Percentiles rank a stretch among this genome's conserved stretches.
Evolutionary conservation across 2,329 filamentous ascomycete genomes (phyloP).

Genomic region (Bimuria novae-zelandiae): DNA sequence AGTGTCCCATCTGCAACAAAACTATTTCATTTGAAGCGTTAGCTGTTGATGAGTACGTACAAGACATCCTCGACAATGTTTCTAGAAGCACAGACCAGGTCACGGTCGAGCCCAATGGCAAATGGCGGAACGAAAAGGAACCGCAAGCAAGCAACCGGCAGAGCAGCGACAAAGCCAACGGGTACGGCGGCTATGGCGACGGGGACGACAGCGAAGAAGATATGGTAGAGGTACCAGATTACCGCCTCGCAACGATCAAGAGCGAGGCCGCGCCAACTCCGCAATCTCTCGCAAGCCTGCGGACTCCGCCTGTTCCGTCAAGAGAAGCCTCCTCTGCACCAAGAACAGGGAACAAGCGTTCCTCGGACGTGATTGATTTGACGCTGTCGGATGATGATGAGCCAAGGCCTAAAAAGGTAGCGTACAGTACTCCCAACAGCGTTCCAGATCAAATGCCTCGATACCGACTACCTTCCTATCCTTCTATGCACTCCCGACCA

Average conservation of each 20-base stretch:
- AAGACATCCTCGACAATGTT: constrained; percentile 81
- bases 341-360: constrained; percentile 49
- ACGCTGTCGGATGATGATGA: constrained; percentile 56
- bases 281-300: constrained; percentile 34
- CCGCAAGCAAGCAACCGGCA: constrained; percentile 43
- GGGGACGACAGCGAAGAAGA: constrained; percentile 53
- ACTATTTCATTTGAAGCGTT: constrained; percentile 77
- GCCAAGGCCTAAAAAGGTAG: constrained; percentile 46
- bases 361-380: constrained; percentile 55
- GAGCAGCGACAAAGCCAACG: constrained; percentile 37
- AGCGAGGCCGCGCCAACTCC: constrained; percentile 44
- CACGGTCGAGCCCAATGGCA: constrained; percentile 83
- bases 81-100: constrained; percentile 76
- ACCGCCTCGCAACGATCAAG: constrained; percentile 48
- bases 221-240: constrained; percentile 51
- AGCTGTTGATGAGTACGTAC: constrained; percentile 90
- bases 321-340: constrained; percentile 46
- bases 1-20: constrained; percentile 93
- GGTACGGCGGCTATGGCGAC: constrained; percentile 42
- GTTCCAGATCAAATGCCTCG: constrained; percentile 37
- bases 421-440: constrained; percentile 46
- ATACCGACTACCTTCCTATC: constrained; percentile 30
- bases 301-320: constrained; percentile 53
- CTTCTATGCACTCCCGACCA: constrained; percentile 25
- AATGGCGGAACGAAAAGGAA: constrained; percentile 66